Evolutionary conservation across 352 stramenopile species (phyloP), one percentile per base, ranked within the genome.

Genomic region (Saprolegnia parasitica): DNA sequence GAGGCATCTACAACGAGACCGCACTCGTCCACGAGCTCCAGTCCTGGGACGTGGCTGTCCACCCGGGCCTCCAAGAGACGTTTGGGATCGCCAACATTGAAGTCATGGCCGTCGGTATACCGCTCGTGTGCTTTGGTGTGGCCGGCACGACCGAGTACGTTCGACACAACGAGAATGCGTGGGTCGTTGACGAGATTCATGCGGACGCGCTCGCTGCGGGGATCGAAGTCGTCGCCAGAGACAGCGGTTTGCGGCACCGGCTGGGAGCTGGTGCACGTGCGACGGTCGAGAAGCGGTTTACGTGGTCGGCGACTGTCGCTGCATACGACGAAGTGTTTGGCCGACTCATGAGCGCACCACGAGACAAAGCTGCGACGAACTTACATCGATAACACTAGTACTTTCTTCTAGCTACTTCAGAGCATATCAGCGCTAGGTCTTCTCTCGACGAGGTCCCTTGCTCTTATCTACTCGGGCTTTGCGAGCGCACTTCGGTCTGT

Each of bases 11-110:
- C 35, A 60, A 60, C 52, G n/a, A 60, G 52, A 60, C 52, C 13
- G 24, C 13, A 16, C 52, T 60, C 35, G 52, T 60, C 24, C 52
- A 24, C 24, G 52, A 60, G 35, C 52, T 60, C 24, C 52, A 60
- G 35, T 60, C 52, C 3, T 60, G 52, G 52, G 52, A 60, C 9
- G 2, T 60, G 11, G 52, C 52, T 4, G 52, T 60, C 4, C 24
- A 40, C 20, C 52, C 52, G 11, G 52, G 52, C 11, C 35, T 60
- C 11, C 52, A 24, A 60, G 79, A 86, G 52, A 86, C 79, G 10
- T 87, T 86, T 67, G 83, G 74, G 65, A 81, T 86, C 24, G 67
- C 71, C 8, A 86, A 86, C 45, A 56, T 86, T 32, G 79, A 86
- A 57, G 78, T 74, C 2, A 78, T 86, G 74, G 67, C 72, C 10